These are phyloP conservation scores for Gilbertella persicaria DNA, from an alignment of 371 early-diverging fungal genomes.

Conservation along the genomic window DNA sequence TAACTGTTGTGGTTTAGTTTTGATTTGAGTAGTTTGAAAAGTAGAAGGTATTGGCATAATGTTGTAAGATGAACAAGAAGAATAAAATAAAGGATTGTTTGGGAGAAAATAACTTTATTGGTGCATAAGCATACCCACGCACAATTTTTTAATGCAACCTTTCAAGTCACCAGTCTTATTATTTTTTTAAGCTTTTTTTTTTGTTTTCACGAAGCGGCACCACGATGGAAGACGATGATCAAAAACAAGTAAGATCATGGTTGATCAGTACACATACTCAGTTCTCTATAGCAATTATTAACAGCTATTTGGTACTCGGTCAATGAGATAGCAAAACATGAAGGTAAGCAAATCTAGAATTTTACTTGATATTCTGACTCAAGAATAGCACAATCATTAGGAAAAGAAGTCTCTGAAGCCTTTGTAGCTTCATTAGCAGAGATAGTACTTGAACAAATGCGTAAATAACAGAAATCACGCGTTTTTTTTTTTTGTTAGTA, in stretches of 20 bases:
- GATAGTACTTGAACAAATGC: conserved; percentile 13
- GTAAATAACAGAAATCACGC: not conserved
- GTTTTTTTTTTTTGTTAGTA: not conserved
- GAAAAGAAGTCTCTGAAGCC: conserved; percentile 15
- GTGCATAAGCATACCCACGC: too few species aligned
- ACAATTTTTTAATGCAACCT: too few species aligned
- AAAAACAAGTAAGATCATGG: not conserved
- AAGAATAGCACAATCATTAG: conserved; percentile 10
- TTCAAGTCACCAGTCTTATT: not conserved
- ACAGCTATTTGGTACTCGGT: conserved; percentile 20
- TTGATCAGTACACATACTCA: not conserved
- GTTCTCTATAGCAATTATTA: conserved; percentile 4
- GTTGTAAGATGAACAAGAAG: not conserved
- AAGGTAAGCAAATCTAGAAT: conserved; percentile 16
- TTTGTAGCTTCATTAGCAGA: conserved; percentile 22
- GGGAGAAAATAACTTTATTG: too few species aligned
- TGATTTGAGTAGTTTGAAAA: not conserved
- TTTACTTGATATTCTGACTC: too few species aligned
- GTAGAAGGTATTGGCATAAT: conserved; percentile 18
- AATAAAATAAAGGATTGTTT: not conserved
- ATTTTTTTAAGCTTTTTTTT: not conserved
- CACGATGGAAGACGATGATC: not conserved
- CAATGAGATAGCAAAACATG: conserved; percentile 10
- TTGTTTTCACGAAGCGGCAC: not conserved
- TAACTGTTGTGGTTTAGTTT: not conserved